Evolutionary conservation across 768 basidiomycete genomes (phyloP).

Genomic region (Suillus clintonianus): DNA sequence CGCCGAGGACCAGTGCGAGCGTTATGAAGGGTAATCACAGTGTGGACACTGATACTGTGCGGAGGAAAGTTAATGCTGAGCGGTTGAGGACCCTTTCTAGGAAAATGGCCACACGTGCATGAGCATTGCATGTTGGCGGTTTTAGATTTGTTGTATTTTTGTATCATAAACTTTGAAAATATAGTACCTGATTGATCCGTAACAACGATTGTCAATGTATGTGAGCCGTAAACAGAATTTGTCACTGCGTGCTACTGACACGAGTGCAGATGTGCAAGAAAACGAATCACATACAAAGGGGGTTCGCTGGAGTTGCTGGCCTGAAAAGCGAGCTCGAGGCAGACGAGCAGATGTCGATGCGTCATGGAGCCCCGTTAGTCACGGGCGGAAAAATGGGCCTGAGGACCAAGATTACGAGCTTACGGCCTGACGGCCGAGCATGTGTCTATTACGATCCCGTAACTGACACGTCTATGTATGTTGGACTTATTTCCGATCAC

Average conservation of each 20-base stretch:
- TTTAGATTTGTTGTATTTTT: neutral
- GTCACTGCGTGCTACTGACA: neutral
- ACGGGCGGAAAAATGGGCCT: neutral
- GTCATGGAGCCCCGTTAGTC: neutral
- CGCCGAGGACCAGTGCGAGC: slow-evolving; percentile 62
- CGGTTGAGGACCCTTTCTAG: slow-evolving; percentile 64
- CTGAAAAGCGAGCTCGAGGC: neutral
- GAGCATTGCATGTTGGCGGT: neutral
- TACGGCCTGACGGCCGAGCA: too few relatives aligned
- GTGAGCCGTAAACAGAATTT: too few relatives aligned
- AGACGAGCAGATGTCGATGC: neutral
- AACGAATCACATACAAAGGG: neutral
- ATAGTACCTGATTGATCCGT: neutral
- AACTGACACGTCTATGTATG: neutral
- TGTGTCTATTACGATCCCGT: too few relatives aligned
- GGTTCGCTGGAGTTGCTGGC: neutral
- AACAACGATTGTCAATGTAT: neutral
- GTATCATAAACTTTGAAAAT: neutral
- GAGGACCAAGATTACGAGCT: neutral
- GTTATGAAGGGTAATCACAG: slow-evolving; percentile 51
- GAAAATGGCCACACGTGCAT: slow-evolving; percentile 39
- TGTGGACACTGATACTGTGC: slow-evolving; percentile 73
- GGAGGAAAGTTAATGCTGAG: slow-evolving; percentile 75
- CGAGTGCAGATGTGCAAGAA: neutral
- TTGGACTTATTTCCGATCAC: neutral